Evolutionary conservation across 805 yeast species (phyloP).

Genomic region (Ogataea nonfermentans): DNA sequence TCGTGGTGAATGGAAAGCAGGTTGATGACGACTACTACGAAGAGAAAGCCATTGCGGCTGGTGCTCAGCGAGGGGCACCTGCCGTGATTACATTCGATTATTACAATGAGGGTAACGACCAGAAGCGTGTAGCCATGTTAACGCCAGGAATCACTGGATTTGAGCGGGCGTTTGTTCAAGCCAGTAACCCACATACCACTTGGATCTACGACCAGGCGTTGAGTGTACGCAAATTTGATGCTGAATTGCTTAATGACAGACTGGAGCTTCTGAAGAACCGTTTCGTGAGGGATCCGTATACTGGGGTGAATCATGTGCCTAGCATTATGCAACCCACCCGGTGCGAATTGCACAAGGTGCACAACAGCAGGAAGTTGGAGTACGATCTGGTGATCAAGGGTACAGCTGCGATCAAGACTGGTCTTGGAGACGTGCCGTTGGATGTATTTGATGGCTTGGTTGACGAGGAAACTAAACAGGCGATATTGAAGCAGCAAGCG

Average conservation of each 20-base stretch:
- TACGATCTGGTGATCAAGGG: slow-evolving; percentile 48
- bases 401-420: slow-evolving; percentile 49
- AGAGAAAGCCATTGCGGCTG: slow-evolving; percentile 50
- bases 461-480: slow-evolving; percentile 54
- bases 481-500: slow-evolving; percentile 60
- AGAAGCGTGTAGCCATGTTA: slow-evolving; percentile 21
- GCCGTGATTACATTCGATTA: slow-evolving; percentile 30
- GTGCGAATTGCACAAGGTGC: slow-evolving; percentile 32
- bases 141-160: slow-evolving; percentile 32
- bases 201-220: slow-evolving; percentile 85
- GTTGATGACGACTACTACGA: slow-evolving; percentile 90
- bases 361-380: slow-evolving; percentile 36
- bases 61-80: slow-evolving; percentile 67
- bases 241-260: slow-evolving; percentile 57
- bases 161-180: slow-evolving; percentile 32
- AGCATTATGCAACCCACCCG: slow-evolving; percentile 67
- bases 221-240: slow-evolving; percentile 73
- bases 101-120: slow-evolving; percentile 18
- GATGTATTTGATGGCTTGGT: slow-evolving; percentile 58
- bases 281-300: slow-evolving; percentile 76
- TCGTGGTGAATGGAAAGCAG: slow-evolving; percentile 75
- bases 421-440: slow-evolving; percentile 57
- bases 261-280: slow-evolving; percentile 46
- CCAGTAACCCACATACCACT: slow-evolving; percentile 49
- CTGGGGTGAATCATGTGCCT: slow-evolving; percentile 80